A percentile compares a stretch with the other conserved stretches of the same genome.
These are phyloP conservation scores for Psilocybe tampanensis DNA, from an alignment of 768 basidiomycete species.

Conservation along the genomic window DNA sequence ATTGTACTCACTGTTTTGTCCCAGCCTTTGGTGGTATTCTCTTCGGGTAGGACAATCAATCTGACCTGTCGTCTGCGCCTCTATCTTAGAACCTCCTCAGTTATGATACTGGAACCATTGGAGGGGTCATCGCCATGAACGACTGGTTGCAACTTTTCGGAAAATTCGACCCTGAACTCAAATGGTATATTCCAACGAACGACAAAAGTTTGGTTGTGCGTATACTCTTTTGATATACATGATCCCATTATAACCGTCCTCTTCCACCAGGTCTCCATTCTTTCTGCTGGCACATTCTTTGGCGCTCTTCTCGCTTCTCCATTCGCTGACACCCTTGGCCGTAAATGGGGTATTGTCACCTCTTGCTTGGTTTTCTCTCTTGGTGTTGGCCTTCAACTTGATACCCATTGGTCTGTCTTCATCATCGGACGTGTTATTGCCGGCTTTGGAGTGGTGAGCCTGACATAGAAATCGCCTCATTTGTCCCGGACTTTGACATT, in stretches of 20 bases:
- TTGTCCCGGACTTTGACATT: background rate
- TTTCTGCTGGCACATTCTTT: slow-evolving; percentile 86
- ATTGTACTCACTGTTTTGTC: background rate
- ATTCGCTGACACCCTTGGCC: slow-evolving; percentile 45
- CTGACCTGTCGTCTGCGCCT: no score
- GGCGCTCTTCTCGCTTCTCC: slow-evolving; percentile 56
- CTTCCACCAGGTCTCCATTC: slow-evolving; percentile 46
- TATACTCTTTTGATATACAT: background rate
- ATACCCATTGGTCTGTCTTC: slow-evolving; percentile 33
- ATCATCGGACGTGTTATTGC: slow-evolving; percentile 51
- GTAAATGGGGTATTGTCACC: slow-evolving; percentile 59
- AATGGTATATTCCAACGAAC: slow-evolving; percentile 45
- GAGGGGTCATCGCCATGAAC: slow-evolving; percentile 69
- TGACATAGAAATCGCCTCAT: background rate
- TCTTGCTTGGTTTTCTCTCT: slow-evolving; percentile 61
- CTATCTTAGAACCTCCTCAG: background rate
- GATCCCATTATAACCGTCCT: background rate
- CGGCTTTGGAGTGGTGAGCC: slow-evolving; percentile 62
- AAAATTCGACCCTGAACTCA: slow-evolving; percentile 18
- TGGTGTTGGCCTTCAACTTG: slow-evolving; percentile 69
- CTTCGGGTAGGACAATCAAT: slow-evolving; percentile 36
- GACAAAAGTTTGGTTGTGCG: slow-evolving; percentile 41
- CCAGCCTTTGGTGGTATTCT: slow-evolving; percentile 47
- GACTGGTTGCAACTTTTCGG: slow-evolving; percentile 58
- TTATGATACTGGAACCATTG: slow-evolving; percentile 85